These are phyloP conservation scores for Monilinia fructicola DNA, from an alignment of 2,329 filamentous ascomycete species.

Conservation along the genomic window DNA sequence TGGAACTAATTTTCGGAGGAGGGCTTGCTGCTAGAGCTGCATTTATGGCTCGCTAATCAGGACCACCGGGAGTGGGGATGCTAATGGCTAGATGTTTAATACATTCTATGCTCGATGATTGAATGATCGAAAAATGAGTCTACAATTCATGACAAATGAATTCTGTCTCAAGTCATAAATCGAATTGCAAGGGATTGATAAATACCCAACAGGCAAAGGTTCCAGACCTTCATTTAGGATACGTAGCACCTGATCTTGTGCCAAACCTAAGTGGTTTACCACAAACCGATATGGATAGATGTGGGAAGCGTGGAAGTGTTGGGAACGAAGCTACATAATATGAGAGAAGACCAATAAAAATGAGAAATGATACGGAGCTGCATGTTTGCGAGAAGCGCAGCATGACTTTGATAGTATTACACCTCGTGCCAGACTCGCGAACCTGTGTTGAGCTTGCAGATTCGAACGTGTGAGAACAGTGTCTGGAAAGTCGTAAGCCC, in stretches of 20 bases:
- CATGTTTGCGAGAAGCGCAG: conserved; percentile 42
- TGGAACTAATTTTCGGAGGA: conserved; percentile 57
- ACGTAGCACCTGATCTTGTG: conserved; percentile 40
- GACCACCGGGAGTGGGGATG: conserved; percentile 36
- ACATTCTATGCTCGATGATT: conserved; percentile 47
- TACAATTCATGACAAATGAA: conserved; percentile 40
- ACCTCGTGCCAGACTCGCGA: conserved; percentile 10
- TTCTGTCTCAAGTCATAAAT: conserved; percentile 39
- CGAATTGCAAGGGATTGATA: conserved; percentile 39
- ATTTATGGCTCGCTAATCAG: conserved; percentile 45
- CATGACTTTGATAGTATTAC: neutral
- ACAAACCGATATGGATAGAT: conserved; percentile 40
- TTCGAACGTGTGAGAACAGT: neutral
- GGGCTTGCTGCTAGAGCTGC: conserved; percentile 55
- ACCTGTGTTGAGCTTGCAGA: neutral
- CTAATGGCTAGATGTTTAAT: conserved; percentile 44
- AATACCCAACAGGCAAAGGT: conserved; percentile 36
- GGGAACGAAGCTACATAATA: conserved; percentile 42
- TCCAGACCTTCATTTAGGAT: conserved; percentile 37
- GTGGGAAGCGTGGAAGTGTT: conserved; percentile 42
- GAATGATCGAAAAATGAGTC: conserved; percentile 38
- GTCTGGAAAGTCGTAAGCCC: neutral
- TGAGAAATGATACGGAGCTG: conserved; percentile 41
- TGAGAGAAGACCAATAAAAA: conserved; percentile 41
- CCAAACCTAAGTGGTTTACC: conserved; percentile 39